A percentile compares a stretch with the other conserved stretches of the same genome.
Evolutionary conservation across 2,329 filamentous ascomycete genomes (phyloP).

Genomic region (Byssoonygena ceratinophila): DNA sequence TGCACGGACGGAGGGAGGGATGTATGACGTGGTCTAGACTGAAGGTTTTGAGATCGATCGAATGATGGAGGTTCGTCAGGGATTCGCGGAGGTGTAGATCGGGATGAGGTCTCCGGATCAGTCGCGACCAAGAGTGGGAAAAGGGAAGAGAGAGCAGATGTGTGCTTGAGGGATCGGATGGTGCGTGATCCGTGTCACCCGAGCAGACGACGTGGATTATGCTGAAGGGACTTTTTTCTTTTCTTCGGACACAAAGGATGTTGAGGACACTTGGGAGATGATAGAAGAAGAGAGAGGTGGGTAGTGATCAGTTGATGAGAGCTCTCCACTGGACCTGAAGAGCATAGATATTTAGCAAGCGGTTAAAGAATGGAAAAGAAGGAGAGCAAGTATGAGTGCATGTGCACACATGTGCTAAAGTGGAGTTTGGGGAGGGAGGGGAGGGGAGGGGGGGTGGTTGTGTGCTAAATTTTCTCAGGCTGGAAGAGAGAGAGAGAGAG

Average conservation of each 20-base stretch:
- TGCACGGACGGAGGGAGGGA: conserved; percentile 8
- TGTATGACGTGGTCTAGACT: conserved; percentile 11
- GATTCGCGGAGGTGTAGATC: conserved; percentile 21
- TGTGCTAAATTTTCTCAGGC: background rate
- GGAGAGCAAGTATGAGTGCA: background rate
- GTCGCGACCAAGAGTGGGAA: conserved; percentile 13
- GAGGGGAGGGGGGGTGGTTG: no score
- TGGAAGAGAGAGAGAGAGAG: background rate
- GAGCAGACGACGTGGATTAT: conserved; percentile 1
- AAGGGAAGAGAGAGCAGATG: conserved; percentile 13
- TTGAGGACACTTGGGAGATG: no score
- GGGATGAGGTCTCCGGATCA: conserved; percentile 8
- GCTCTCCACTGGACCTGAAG: background rate
- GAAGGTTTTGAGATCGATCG: conserved; percentile 16
- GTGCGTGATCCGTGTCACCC: conserved; percentile 23
- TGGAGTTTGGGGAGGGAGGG: no score
- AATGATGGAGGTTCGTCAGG: conserved; percentile 19
- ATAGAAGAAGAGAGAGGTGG: background rate
- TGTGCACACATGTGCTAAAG: background rate
- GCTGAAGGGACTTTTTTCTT: background rate
- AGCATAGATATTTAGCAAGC: background rate
- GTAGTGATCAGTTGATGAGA: background rate
- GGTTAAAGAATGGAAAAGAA: background rate
- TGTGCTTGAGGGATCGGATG: conserved; percentile 19
- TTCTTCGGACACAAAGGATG: background rate